Evolutionary conservation across 75 land plant genomes (phyloP).

Genomic region (Picea sitchensis): DNA sequence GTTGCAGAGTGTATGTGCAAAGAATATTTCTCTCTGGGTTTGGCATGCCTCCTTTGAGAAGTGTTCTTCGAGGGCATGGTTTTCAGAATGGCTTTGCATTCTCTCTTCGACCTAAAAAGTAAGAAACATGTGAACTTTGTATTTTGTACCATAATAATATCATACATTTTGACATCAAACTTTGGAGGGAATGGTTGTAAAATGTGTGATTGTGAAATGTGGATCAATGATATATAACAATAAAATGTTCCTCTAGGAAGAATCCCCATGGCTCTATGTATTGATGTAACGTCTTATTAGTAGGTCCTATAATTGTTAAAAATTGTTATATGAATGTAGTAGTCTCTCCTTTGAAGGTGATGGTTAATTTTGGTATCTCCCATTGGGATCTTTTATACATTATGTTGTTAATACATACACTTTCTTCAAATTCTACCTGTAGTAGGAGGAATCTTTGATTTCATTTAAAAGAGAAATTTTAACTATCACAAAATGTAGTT

Average conservation of each 20-base stretch:
- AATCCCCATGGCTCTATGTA: neutral
- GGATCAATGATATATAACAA: neutral
- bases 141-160: neutral
- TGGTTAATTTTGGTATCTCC: neutral
- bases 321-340: neutral
- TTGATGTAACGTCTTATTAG: neutral
- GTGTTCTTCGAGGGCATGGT: slow-evolving; percentile 27
- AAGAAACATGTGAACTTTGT: slow-evolving; percentile 9
- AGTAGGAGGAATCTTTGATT: neutral
- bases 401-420: neutral
- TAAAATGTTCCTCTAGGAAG: neutral
- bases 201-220: neutral
- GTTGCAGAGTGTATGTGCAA: slow-evolving; percentile 16
- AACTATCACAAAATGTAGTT: neutral
- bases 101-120: slow-evolving; percentile 92
- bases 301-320: neutral
- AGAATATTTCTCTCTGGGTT: slow-evolving; percentile 49
- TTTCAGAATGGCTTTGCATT: slow-evolving; percentile 62
- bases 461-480: neutral
- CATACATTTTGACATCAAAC: neutral
- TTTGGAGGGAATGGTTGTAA: neutral
- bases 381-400: neutral
- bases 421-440: neutral
- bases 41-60: slow-evolving; percentile 37
- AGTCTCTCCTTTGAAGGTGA: neutral